phyloP scores from a whole-genome alignment of 257 asterid species.

The Capsicum rhomboideum region DNA sequence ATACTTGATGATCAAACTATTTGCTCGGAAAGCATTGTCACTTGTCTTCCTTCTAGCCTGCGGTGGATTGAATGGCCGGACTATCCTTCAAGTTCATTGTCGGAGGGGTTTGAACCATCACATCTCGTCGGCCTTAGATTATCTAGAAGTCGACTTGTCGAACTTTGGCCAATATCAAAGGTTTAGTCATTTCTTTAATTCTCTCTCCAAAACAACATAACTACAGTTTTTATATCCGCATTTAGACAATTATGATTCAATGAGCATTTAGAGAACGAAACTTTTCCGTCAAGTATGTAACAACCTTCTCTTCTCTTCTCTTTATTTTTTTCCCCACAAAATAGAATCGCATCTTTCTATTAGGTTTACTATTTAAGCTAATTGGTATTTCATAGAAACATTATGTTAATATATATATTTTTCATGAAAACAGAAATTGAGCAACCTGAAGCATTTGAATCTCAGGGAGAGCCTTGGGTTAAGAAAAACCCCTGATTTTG shows the following conservation, averaged over 20 bases:
- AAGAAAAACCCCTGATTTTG: not conserved
- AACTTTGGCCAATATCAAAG: not conserved
- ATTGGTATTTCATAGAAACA: no score
- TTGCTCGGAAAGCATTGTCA: not conserved
- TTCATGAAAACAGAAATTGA: not conserved
- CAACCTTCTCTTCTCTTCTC: no score
- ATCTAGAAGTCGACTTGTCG: rapidly evolving
- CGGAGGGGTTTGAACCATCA: not conserved
- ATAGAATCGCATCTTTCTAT: no score
- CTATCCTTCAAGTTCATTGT: not conserved
- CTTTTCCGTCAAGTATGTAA: not conserved
- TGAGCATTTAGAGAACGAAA: no score
- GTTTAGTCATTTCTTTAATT: not conserved
- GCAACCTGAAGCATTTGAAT: not conserved
- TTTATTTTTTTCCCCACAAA: no score
- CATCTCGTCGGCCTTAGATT: not conserved
- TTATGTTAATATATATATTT: not conserved
- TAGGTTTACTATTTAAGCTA: no score
- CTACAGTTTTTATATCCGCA: not conserved
- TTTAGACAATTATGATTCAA: not conserved
- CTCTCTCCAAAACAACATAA: not conserved
- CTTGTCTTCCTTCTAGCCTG: not conserved
- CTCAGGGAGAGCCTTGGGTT: not conserved
- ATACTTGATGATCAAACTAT: not conserved
- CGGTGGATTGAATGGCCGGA: not conserved